phyloP scores from a whole-genome alignment of 2,329 filamentous ascomycete genomes.

The Chaetothyriales sp. region DNA sequence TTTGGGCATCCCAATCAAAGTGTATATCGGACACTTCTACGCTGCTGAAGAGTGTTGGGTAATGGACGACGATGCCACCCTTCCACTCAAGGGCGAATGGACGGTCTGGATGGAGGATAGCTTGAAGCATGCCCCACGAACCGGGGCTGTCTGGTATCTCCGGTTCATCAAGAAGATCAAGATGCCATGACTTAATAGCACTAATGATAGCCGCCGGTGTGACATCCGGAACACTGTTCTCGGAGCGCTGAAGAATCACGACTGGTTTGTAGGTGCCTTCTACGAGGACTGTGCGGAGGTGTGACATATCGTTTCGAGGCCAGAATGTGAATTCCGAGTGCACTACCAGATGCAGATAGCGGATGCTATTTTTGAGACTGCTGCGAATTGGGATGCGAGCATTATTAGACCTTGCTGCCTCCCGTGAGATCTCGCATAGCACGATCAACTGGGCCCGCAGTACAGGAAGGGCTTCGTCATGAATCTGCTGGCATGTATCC shows the following conservation, averaged over 20 bases:
- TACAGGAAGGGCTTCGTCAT: not conserved
- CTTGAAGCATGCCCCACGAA: not conserved
- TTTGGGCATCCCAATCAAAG: not conserved
- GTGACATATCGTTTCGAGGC: not conserved
- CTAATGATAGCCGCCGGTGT: not conserved
- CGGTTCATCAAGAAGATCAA: not conserved
- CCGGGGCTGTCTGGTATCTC: not conserved
- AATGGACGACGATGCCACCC: not conserved
- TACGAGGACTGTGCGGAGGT: not conserved
- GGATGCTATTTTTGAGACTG: not conserved
- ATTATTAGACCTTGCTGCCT: not conserved
- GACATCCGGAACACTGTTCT: not conserved
- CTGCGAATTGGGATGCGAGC: not conserved
- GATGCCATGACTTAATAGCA: not conserved
- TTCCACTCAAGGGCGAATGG: not conserved
- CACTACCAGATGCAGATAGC: not conserved
- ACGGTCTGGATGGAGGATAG: not conserved
- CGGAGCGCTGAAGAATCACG: not conserved
- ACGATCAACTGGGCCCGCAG: not conserved
- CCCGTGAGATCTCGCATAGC: not conserved
- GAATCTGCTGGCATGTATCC: not conserved
- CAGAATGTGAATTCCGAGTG: not conserved
- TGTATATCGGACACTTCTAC: not conserved
- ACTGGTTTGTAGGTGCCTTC: not conserved
- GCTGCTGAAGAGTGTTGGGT: not conserved